A percentile compares a stretch with the other conserved stretches of the same genome.
Evolutionary conservation across 2,329 filamentous ascomycete species (phyloP).

Genomic region (Dactylellina leptospora): DNA sequence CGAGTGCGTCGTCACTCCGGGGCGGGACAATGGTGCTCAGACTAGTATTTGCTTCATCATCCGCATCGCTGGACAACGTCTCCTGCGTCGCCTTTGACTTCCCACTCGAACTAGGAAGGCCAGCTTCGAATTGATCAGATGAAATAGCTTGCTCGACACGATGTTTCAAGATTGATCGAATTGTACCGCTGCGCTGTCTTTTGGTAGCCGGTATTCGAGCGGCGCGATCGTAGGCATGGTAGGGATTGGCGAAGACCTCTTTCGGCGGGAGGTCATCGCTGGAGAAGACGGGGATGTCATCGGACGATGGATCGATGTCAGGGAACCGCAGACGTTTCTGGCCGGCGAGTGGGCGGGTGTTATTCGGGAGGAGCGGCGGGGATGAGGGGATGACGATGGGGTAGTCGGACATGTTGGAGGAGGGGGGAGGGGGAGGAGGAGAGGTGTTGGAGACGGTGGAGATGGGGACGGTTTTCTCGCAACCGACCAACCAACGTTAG

Average conservation of each 20-base stretch:
- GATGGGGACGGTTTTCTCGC: background rate
- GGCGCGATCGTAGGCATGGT: constrained; percentile 25
- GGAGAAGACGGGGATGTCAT: constrained; percentile 45
- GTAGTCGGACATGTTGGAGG: constrained; percentile 4
- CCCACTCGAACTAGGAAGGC: constrained; percentile 4
- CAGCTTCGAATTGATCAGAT: constrained; percentile 19
- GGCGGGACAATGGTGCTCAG: constrained; percentile 30
- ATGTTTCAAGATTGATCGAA: constrained; percentile 13
- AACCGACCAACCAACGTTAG: background rate
- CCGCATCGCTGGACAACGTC: background rate
- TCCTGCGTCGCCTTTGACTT: constrained; percentile 7
- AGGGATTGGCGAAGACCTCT: constrained; percentile 33
- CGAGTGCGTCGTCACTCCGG: constrained; percentile 7
- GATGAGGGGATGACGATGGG: constrained; percentile 19
- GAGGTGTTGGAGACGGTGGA: background rate
- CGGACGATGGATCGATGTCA: constrained; percentile 36
- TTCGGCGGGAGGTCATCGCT: constrained; percentile 42
- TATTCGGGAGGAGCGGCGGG: constrained; percentile 13
- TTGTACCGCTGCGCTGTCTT: constrained; percentile 6
- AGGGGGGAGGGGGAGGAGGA: background rate
- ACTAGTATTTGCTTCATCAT: constrained; percentile 28
- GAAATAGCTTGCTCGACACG: background rate
- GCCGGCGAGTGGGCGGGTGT: constrained; percentile 2
- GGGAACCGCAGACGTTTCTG: constrained; percentile 43
- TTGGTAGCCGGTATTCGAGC: constrained; percentile 24